phyloP scores from a whole-genome alignment of 2,329 filamentous ascomycete genomes.

The Stemphylium beticola region DNA sequence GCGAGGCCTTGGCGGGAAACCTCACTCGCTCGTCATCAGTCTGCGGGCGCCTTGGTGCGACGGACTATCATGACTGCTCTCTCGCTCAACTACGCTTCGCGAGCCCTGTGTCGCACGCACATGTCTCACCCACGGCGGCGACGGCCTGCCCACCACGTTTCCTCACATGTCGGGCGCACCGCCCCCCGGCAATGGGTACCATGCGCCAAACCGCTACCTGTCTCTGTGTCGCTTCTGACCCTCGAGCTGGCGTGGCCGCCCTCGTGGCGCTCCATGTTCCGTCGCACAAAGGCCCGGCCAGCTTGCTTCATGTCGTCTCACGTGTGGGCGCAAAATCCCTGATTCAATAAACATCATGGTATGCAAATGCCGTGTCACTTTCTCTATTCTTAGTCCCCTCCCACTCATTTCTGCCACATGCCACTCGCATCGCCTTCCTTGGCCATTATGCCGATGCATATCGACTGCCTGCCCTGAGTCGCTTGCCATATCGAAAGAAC shows the following conservation, averaged over 20 bases:
- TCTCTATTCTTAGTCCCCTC: conserved; percentile 42
- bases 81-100: conserved; percentile 28
- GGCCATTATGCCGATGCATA: conserved; percentile 51
- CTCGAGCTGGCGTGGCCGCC: conserved; percentile 41
- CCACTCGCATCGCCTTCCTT: conserved; percentile 3
- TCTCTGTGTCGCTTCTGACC: conserved; percentile 30
- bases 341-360: conserved; percentile 43
- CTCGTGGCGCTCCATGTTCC: conserved; percentile 43
- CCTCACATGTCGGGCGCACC: conserved; percentile 19
- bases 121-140: conserved; percentile 24
- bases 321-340: conserved; percentile 39
- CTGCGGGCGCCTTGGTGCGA: conserved; percentile 34
- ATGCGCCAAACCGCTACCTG: conserved; percentile 29
- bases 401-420: conserved; percentile 21
- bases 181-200: conserved; percentile 32
- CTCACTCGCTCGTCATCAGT: conserved; percentile 27
- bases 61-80: conserved; percentile 27
- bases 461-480: conserved; percentile 55
- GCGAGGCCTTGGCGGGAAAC: conserved; percentile 26
- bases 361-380: conserved; percentile 43
- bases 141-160: conserved; percentile 39
- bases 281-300: conserved; percentile 39
- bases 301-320: conserved; percentile 46
- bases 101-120: conserved; percentile 24
- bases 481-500: conserved; percentile 58